Base-by-base conservation (phyloP, 805 yeast genomes). In the Saccharomycopsis vini region DNA sequence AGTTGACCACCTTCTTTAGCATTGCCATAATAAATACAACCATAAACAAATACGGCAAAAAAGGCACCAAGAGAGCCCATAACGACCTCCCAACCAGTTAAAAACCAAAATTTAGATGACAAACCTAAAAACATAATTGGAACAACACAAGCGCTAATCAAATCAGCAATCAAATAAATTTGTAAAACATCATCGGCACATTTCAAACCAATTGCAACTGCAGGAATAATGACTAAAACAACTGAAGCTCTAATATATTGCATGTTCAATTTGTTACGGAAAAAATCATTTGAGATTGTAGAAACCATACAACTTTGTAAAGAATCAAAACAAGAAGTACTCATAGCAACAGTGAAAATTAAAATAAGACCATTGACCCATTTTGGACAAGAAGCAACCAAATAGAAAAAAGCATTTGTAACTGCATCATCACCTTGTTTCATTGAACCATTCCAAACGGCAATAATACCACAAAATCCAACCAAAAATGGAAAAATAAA, bases 311-410 rank as follows among this genome's bases (percentile, higher is more conserved):
- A 95, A 39, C 92, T 81, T 60, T 87, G 95, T 54, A 86, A 67
- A 1, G 95, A 81, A 60, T 87, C 97, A 61, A 88, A 77, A 0
- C 95, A 83, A 58, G 95, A 88, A 0, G 95, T 85, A 5, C 95
- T 84, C 49, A 89, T 66, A 30, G 79, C 66, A 33, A 81, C 73
- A 28, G 77, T 68, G 56, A 88, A 85, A 16, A 88, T 83, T 45
- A 89, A 63, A 5, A 86, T 79, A 56, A 89, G 79, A 1, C 90
- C 95, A 52, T 81, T 72, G 7, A 88, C 76, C 96, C 97, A 88
- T 15, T 74, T 71, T 4, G 95, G 90, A 79, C 88, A 75, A 45
- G 76, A 67, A 15, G 77, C 66, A 48, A 89, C 65, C 47, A 89
- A 67, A 50, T 81, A 65, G 65, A 75, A 89, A 53, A 89, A 81